Base-by-base conservation (phyloP, 2,329 filamentous ascomycete genomes). In the Coniochaeta sp. region DNA sequence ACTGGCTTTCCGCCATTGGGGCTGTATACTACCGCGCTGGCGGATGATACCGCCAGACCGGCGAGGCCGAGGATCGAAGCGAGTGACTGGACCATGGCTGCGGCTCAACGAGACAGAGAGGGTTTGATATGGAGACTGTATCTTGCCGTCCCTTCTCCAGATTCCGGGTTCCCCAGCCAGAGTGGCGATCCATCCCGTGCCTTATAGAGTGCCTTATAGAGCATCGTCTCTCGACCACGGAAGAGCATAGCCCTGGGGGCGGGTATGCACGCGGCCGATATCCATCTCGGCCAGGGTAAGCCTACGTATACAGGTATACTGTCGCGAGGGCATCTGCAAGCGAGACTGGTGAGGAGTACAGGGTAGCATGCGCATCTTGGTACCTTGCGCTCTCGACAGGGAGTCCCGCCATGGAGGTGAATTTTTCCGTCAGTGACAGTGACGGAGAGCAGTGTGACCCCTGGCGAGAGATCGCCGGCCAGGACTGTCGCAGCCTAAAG, bases 381-480 rank as follows among this genome's bases (percentile, higher is more conserved):
- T 57, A 57, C 55, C 55, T 57, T 52, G 38, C 22, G 17, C 55
- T 44, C 30, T 44, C 22, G 12, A 30, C 34, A 14, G 3, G 38
- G 24, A 28, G 22, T 57, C 6, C 17, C 30, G 6, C 4, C 26
- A 57, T 40, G 34, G 55, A 57, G 36, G 12, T n/a, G 2, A 57
- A 44, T 57, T 57, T 57, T 57, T 57, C 55, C 55, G 55, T 57
- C 55, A 57, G 55, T 57, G 55, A 57, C 1, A 34, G 12, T 4
- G 24, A 30, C 32, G 55, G 55, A 40, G 34, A 55, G 28, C 8
- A 36, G 17, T 30, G 50, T n/a, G 7, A 38, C 36, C 55, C 38
- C 55, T 44, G 34, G 26, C 22, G 44, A 40, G 24, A 12, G 38
- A 57, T 57, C 55, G 17, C 16, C 34, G 16, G 28, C 22, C 14